Base-by-base conservation (phyloP, 768 basidiomycete genomes). In the Hydnomerulius pinastri region DNA sequence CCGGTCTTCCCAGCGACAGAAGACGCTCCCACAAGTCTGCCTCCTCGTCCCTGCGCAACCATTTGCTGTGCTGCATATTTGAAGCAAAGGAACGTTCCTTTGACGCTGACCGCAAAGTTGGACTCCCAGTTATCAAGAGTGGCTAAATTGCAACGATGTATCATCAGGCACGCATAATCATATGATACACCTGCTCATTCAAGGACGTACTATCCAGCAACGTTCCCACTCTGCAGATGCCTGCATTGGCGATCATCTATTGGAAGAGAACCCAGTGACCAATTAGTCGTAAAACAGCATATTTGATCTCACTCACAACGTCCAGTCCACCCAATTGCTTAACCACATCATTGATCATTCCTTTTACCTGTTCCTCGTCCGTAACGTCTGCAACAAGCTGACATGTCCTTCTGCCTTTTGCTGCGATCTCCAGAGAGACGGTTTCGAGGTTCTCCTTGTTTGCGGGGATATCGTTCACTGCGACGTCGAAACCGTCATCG, bases 381-480 rank as follows among this genome's bases (percentile, higher is more conserved):
- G 36, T 32, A n/a, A 57, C 54, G 23, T 53, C 51, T 4, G 48
- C 48, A 4, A 32, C 13, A n/a, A 48, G 20, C 20, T 39, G 13
- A 24, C 15, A 8, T 6, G 12, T 18, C 35, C 30, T 41, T 13
- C 42, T 20, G 11, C 48, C 8, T 25, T 2, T 25, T 8, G 8
- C 18, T 24, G 30, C 21, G 3, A 59, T 47, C 9, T 45, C 52
- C 5, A 28, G 23, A 2, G 11, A 12, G 38, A 60, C 36, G 1
- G 12, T 13, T 2, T 41, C 46, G 23, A 60, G 56, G 21, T 56
- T 36, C 8, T 12, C 24, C 10, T 41, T 28, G 28, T 55, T 48
- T 32, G 28, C 18, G 37, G 33, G 25, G 45, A 77, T 58, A 50
- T 79, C 81, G 18, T 75, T 79, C 39, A 80, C 53, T 2, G 42